Evolutionary conservation across 768 basidiomycete genomes (phyloP).

Genomic region (Dioszegia aurantiaca): DNA sequence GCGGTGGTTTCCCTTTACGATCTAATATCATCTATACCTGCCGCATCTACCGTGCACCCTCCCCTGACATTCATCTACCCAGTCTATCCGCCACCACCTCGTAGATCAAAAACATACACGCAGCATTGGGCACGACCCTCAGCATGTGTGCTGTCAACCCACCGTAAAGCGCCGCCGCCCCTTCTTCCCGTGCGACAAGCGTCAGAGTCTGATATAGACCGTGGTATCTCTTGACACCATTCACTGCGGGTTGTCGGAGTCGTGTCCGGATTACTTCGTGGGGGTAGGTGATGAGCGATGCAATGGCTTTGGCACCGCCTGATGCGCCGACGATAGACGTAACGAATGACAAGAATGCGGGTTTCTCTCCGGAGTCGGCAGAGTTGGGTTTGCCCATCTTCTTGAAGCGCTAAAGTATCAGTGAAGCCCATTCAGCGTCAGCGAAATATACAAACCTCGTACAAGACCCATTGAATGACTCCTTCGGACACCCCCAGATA

Average conservation of each 20-base stretch:
- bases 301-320: conserved; percentile 88
- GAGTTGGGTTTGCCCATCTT: conserved; percentile 54
- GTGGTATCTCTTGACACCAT: conserved; percentile 79
- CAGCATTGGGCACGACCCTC: conserved; percentile 95
- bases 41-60: no score
- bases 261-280: conserved; percentile 96
- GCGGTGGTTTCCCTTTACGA: conserved; percentile 12
- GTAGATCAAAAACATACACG: conserved; percentile 95
- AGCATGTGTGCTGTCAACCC: conserved; percentile 92
- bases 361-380: conserved; percentile 8
- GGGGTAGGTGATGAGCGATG: conserved; percentile 93
- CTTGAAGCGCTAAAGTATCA: conserved; percentile 64
- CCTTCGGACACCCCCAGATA: conserved; percentile 94
- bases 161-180: conserved; percentile 73
- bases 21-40: background rate
- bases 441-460: conserved; percentile 59
- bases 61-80: conserved; percentile 23
- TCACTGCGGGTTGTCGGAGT: conserved; percentile 72
- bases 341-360: conserved; percentile 31
- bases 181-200: conserved; percentile 85
- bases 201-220: conserved; percentile 79
- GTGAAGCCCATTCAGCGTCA: background rate
- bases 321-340: conserved; percentile 74
- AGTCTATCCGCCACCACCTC: conserved; percentile 59
- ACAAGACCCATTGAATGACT: conserved; percentile 95